Evolutionary conservation across 495 filamentous ascomycete species (phyloP).

Genomic region (Apiosordaria backusii): DNA sequence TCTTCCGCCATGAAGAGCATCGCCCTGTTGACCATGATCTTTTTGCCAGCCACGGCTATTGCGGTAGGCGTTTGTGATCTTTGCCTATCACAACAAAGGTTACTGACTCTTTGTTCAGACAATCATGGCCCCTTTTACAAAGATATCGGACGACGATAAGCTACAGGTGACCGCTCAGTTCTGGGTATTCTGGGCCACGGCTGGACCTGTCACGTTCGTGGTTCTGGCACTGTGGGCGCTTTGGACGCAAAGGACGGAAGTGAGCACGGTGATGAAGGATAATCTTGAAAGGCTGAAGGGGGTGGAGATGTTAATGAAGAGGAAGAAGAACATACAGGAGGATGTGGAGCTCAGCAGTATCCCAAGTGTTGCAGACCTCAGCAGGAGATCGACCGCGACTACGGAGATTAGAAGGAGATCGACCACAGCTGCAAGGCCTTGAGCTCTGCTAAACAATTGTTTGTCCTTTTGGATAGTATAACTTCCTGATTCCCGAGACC

Average conservation of each 20-base stretch:
- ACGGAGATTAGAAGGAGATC: no score
- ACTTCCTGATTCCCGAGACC: no score
- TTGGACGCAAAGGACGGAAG: neutral
- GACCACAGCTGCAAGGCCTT: no score
- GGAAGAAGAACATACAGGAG: neutral
- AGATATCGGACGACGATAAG: neutral
- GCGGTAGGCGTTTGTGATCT: neutral
- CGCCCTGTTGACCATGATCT: neutral
- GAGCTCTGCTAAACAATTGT: no score
- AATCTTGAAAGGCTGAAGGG: neutral
- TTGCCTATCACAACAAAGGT: neutral
- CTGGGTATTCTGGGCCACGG: neutral
- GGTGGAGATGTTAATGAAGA: neutral
- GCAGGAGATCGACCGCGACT: no score
- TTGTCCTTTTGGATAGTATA: no score
- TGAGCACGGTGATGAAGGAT: neutral
- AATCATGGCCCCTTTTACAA: slow-evolving; percentile 3
- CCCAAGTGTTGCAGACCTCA: no score
- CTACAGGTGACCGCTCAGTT: neutral
- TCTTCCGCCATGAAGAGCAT: slow-evolving; percentile 5
- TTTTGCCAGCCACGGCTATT: neutral
- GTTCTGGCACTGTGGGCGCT: neutral
- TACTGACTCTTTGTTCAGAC: neutral
- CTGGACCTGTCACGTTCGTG: neutral
- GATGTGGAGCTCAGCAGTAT: neutral